These are phyloP conservation scores for Chlorella sp. DNA, from an alignment of 139 green algal genomes.

Conservation along the genomic window DNA sequence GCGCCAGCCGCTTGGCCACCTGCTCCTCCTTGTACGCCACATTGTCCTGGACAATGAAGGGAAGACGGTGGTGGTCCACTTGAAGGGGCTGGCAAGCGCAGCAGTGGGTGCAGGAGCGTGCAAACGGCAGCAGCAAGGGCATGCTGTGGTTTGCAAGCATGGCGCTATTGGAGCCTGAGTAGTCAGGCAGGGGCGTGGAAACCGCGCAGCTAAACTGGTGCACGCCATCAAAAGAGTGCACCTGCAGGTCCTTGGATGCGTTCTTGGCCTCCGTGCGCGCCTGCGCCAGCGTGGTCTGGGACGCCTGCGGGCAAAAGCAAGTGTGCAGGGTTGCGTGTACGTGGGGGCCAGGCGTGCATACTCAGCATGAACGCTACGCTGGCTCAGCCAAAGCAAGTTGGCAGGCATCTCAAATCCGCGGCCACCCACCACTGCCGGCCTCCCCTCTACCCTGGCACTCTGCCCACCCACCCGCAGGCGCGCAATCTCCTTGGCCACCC, in stretches of 20 bases:
- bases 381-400: background rate
- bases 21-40: slow-evolving; percentile 48
- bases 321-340: background rate
- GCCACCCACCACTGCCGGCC: background rate
- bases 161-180: too few species aligned
- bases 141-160: too few species aligned
- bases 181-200: too few species aligned
- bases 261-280: slow-evolving; percentile 47
- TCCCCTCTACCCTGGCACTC: background rate
- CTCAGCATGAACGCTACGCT: background rate
- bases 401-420: background rate
- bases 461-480: slow-evolving; percentile 41
- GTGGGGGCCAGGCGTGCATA: too few species aligned
- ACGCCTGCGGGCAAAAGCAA: slow-evolving; percentile 33
- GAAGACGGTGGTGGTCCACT: background rate
- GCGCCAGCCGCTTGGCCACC: slow-evolving; percentile 36
- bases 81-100: too few species aligned
- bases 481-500: slow-evolving; percentile 55
- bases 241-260: slow-evolving; percentile 54
- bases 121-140: too few species aligned
- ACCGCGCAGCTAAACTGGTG: too few species aligned
- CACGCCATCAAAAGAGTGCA: background rate
- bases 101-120: too few species aligned
- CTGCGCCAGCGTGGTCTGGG: slow-evolving; percentile 34
- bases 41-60: slow-evolving; percentile 30